Evolutionary conservation across 2,329 filamentous ascomycete species (phyloP).

Genomic region (Aspergillus quadricinctus): DNA sequence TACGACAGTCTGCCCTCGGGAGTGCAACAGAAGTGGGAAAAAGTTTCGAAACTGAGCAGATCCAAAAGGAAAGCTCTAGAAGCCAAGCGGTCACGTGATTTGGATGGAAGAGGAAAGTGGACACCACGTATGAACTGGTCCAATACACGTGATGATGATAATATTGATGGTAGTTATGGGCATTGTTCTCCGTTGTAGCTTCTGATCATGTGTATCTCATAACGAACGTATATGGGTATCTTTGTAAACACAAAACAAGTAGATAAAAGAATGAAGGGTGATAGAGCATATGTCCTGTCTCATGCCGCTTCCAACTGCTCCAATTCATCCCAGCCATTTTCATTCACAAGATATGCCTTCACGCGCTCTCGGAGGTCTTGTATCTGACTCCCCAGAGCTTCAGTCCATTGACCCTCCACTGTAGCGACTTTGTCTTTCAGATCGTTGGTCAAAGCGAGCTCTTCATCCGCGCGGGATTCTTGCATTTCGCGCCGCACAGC

Average conservation of each 20-base stretch:
- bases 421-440: constrained; percentile 89
- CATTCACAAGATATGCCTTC: constrained; percentile 65
- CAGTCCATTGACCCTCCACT: constrained; percentile 86
- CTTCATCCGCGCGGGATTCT: constrained; percentile 62
- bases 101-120: background rate
- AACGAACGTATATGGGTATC: constrained; percentile 18
- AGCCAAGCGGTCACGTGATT: constrained; percentile 22
- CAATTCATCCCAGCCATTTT: constrained; percentile 84
- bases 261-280: constrained; percentile 5
- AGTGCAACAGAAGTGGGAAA: constrained; percentile 14
- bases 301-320: constrained; percentile 47
- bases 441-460: constrained; percentile 70
- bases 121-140: background rate
- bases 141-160: background rate
- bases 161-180: background rate
- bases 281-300: constrained; percentile 11
- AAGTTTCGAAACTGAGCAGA: constrained; percentile 10
- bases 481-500: constrained; percentile 47
- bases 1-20: constrained; percentile 4
- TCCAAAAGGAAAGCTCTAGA: constrained; percentile 38
- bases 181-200: background rate
- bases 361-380: constrained; percentile 69
- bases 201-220: constrained; percentile 1
- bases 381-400: constrained; percentile 76
- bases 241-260: constrained; percentile 14